Evolutionary conservation across 139 green algal species (phyloP).

Genomic region (Pseudopediastrum boryanum): DNA sequence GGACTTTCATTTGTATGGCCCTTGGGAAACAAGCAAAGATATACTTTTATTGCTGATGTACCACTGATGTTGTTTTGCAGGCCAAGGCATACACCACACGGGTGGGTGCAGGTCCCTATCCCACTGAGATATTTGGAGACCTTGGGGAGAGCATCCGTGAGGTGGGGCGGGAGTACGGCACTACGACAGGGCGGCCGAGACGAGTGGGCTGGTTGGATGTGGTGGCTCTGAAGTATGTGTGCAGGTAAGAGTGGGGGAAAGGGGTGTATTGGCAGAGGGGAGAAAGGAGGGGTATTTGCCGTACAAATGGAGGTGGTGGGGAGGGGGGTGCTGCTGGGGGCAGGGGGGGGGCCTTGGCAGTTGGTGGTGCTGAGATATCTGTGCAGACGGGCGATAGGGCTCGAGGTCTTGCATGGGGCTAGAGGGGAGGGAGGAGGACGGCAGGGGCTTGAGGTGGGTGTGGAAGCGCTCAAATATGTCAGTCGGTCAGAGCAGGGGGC

Average conservation of each 20-base stretch:
- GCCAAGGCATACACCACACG: conserved; percentile 99
- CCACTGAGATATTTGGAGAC: conserved; percentile 93
- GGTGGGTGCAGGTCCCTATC: conserved; percentile 96
- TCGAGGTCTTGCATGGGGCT: too few species aligned
- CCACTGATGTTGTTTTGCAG: conserved; percentile 39
- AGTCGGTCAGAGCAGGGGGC: too few species aligned
- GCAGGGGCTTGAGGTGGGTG: too few species aligned
- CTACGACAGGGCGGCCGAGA: conserved; percentile 94
- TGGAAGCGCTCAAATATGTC: too few species aligned
- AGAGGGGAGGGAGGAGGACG: too few species aligned
- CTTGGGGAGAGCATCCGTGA: conserved; percentile 76
- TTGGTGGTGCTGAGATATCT: too few species aligned
- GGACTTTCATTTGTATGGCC: too few species aligned
- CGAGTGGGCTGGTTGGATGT: conserved; percentile 98
- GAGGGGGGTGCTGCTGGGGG: neutral
- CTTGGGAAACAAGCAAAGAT: too few species aligned
- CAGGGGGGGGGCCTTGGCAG: neutral
- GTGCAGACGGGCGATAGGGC: too few species aligned
- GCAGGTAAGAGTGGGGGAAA: conserved; percentile 13
- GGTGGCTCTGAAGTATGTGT: conserved; percentile 87
- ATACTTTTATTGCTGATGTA: neutral
- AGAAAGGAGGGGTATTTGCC: neutral
- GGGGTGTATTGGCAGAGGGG: neutral
- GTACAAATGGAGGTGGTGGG: neutral
- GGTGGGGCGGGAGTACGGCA: conserved; percentile 93